Base-by-base conservation (phyloP, 441 rosid species). In the Macaranga tanarius region DNA sequence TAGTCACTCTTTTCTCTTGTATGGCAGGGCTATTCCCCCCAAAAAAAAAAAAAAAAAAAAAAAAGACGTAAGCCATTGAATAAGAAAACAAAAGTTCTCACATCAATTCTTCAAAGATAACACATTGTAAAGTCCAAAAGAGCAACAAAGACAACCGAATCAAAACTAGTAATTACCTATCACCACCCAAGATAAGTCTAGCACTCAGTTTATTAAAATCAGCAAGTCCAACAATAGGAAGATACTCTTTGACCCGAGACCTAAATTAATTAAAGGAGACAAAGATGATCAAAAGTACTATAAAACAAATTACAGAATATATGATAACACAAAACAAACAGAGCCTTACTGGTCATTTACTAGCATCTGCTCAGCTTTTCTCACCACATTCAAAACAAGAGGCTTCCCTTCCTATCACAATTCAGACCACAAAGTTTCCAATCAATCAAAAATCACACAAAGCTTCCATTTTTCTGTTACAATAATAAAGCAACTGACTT, bases 131-230 rank as follows among this genome's bases (percentile, higher is more conserved):
- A 31, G 13, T n/a, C 40, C 40, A 26, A 67, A 19, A 69, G 6
- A 52, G 11, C 31, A 26, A 7, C 9, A 45, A 26, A 25, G 31
- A 8, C 10, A n/a, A 3, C 20, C 17, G 0, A 34, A 51, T 1
- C n/a, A 51, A 28, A 15, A 28, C 23, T 44, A 19, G 0, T 3
- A 13, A 56, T 51, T 78, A 95, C 99, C 99, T 90, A 80, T 91
- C 87, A 68, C 84, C 89, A 48, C 98, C 97, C 59, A 86, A 74
- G 50, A 95, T 93, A 75, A 95, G 96, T 86, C 87, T 90, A 73
- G 99, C 99, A 79, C 99, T 95, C 83, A 95, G 63, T 86, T 91
- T 90, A 77, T 95, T 95, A 78, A 93, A 95, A 52, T 89, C 97
- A 50, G 83, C 94, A 83, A 95, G 86, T 62, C 99, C 99, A 76